Percentiles rank a stretch among this genome's conserved stretches.
Conservation (phyloP, 257 asterid species). For the Datura wrightii region DNA sequence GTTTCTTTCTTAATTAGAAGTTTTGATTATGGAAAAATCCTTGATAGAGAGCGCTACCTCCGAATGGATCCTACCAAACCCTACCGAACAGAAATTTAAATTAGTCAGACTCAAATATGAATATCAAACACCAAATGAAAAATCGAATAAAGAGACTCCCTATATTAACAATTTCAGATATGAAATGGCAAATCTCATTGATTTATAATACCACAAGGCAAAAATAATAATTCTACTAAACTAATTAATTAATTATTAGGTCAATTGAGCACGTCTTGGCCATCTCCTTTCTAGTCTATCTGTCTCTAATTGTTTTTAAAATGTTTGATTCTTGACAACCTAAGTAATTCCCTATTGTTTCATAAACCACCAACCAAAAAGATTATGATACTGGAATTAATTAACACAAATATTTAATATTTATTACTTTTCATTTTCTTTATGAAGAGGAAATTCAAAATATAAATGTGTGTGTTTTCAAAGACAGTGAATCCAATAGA, state of each 20-base stretch:
- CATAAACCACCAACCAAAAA: conserved; percentile 19
- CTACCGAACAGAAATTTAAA: too few relatives aligned
- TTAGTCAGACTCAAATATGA: too few relatives aligned
- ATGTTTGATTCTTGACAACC: background rate
- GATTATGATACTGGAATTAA: background rate
- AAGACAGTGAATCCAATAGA: too few relatives aligned
- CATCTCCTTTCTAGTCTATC: background rate
- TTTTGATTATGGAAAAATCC: too few relatives aligned
- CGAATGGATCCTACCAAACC: too few relatives aligned
- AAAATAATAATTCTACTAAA: background rate
- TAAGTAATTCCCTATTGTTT: background rate
- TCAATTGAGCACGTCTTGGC: background rate
- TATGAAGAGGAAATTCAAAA: too few relatives aligned
- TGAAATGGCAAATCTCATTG: background rate
- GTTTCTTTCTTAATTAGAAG: too few relatives aligned
- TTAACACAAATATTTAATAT: background rate
- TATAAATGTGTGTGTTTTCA: too few relatives aligned
- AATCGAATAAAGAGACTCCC: too few relatives aligned
- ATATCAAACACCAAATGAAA: too few relatives aligned
- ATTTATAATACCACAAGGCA: background rate
- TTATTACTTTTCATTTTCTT: background rate
- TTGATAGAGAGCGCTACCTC: too few relatives aligned
- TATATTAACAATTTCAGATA: background rate
- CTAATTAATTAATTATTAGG: background rate
- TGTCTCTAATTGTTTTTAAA: background rate